These are phyloP conservation scores for Butyriboletus loyo DNA, from an alignment of 768 basidiomycete species.

Conservation along the genomic window DNA sequence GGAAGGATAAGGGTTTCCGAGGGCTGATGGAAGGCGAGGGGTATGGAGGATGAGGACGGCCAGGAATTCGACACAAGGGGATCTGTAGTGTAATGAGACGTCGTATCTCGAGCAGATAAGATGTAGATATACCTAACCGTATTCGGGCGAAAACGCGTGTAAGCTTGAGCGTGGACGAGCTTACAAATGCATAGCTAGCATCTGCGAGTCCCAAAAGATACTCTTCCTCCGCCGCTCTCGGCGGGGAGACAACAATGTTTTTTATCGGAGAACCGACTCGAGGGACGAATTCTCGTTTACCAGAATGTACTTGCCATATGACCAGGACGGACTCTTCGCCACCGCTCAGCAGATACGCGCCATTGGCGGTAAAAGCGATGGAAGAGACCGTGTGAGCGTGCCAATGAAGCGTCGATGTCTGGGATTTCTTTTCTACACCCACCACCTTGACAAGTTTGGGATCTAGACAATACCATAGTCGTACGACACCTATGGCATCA, in stretches of 20 bases:
- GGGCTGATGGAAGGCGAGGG: conserved; percentile 71
- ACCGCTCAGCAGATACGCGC: conserved; percentile 88
- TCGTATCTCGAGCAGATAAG: background rate
- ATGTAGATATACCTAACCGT: conserved; percentile 59
- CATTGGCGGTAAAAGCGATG: conserved; percentile 83
- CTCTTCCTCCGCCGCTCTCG: conserved; percentile 66
- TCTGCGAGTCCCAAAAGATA: conserved; percentile 83
- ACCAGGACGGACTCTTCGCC: conserved; percentile 97
- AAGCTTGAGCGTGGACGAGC: conserved; percentile 67
- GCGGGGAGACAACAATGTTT: conserved; percentile 57
- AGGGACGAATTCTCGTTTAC: conserved; percentile 89
- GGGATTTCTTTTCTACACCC: conserved; percentile 74
- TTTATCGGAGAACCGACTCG: conserved; percentile 85
- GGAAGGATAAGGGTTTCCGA: conserved; percentile 82
- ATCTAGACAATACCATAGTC: conserved; percentile 90
- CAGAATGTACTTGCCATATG: conserved; percentile 90
- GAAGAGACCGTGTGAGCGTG: conserved; percentile 92
- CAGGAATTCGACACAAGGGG: conserved; percentile 32
- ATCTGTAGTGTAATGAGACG: conserved; percentile 27
- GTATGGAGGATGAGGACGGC: conserved; percentile 44
- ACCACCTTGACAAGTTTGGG: conserved; percentile 50
- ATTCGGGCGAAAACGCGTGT: conserved; percentile 71
- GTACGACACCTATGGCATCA: conserved; percentile 78
- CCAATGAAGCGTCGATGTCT: conserved; percentile 91
- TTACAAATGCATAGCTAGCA: conserved; percentile 75